Evolutionary conservation across 306 rosid genomes (phyloP), one percentile per base, ranked within the genome.

Genomic region (Lathyrus aphaca): DNA sequence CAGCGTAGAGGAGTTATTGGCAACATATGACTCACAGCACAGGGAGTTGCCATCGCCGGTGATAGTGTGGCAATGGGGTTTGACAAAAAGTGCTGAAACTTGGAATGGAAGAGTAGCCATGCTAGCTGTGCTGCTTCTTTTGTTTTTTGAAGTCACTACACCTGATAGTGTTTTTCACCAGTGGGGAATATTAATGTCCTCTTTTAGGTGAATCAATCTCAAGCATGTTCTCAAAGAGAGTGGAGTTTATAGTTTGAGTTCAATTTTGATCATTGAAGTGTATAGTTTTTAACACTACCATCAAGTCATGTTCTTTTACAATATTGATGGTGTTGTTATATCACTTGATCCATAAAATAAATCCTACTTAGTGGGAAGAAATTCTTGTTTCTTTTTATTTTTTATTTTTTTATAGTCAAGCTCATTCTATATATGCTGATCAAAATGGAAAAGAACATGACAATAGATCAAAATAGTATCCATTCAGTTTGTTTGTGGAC

Each of bases 41-140:
- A 82, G 95, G 76, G 97, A 90, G 89, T 84, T 94, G 59, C 98
- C 98, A 1, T 80, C 98, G 16, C 98, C 95, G 1, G 97, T 94
- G 39, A 80, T 86, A 7, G 79, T 94, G 75, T 94, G 98, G 98
- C 91, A 94, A 81, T 94, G 98, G 98, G 98, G 98, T 56, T 94
- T 96, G 97, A 94, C 98, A 16, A 90, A 73, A 79, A 94, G 98
- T 55, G 98, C 98, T 0, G 98, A 94, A 83, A 94, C 98, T 23
- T 94, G 98, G 98, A 94, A 90, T 35, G 97, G 98, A 64, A 88
- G 98, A 77, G 98, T 90, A 29, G 97, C 98, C 9, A 94, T 94
- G 98, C 74, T 94, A 69, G 98, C 98, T 11, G 98, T 94, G 80
- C 88, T 94, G 23, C 89, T 88, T 55, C 82, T 94, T 35, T 75